Evolutionary conservation across 139 green algal genomes (phyloP), one percentile per base, ranked within the genome.

Genomic region (Chlorella ohadii): DNA sequence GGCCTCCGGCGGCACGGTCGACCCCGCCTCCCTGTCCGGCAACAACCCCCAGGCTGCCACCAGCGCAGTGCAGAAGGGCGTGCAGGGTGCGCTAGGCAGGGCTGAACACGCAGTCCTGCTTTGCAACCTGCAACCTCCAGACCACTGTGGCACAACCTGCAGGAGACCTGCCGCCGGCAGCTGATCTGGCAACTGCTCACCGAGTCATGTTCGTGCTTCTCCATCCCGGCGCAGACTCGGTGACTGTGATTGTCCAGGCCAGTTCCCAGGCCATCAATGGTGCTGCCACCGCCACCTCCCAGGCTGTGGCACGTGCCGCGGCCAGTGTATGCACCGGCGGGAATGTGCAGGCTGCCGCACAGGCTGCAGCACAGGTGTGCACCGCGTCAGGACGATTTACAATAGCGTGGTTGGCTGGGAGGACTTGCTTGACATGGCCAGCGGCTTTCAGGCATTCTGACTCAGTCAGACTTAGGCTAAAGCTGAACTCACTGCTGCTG

Each of bases 61-160:
- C 57, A 57, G 27, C 36, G 76, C 76, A 12, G 76, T 82, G 76
- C 17, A 71, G 76, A 59, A 72, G 76, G 76, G 76, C 27, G 76
- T 82, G 36, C 13, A 67, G 25, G 70, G 70, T 77, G 11, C 6
- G 44, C 44, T 55, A 11, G 44, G 44, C 44, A 55, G 44, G n/a
- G n/a, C n/a, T n/a, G n/a, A n/a, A n/a, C n/a, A n/a, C n/a, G n/a
- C n/a, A n/a, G n/a, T n/a, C n/a, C n/a, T n/a, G n/a, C n/a, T n/a
- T n/a, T n/a, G n/a, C n/a, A n/a, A n/a, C n/a, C n/a, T n/a, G n/a
- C n/a, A n/a, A n/a, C n/a, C n/a, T n/a, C n/a, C n/a, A n/a, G n/a
- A n/a, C n/a, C n/a, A n/a, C n/a, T n/a, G n/a, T n/a, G n/a, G n/a
- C n/a, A n/a, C n/a, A n/a, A n/a, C n/a, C n/a, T n/a, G n/a, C n/a